A percentile compares a stretch with the other conserved stretches of the same genome.
phyloP scores from a whole-genome alignment of 345 rosid species.

The Pistacia atlantica region DNA sequence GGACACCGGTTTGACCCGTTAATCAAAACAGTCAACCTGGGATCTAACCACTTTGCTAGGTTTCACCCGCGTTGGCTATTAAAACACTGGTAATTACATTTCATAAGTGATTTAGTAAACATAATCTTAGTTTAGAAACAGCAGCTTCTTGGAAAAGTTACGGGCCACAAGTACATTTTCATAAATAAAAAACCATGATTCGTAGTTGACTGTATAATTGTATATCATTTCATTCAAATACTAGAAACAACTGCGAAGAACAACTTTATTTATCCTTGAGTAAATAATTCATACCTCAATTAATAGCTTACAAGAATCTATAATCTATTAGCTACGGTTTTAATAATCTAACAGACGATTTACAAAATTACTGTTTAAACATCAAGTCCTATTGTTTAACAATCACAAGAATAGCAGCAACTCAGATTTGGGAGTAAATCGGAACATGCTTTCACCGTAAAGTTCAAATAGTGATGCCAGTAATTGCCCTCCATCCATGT shows the following conservation, averaged over 20 bases:
- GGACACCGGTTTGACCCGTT: too few species aligned
- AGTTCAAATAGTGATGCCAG: slow-evolving; percentile 58
- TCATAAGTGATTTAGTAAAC: not conserved
- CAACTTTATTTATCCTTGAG: not conserved
- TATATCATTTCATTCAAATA: not conserved
- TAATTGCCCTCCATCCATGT: slow-evolving; percentile 54
- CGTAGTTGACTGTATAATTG: not conserved
- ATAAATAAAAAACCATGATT: too few species aligned
- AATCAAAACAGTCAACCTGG: too few species aligned
- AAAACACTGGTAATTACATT: too few species aligned
- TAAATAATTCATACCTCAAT: not conserved
- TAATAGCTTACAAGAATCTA: not conserved
- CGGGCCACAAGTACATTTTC: not conserved
- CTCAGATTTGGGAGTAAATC: slow-evolving; percentile 66
- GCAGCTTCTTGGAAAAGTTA: not conserved
- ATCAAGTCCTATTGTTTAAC: not conserved
- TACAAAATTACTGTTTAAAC: slow-evolving; percentile 18
- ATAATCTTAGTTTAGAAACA: not conserved
- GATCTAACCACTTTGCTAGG: too few species aligned
- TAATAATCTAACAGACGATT: slow-evolving; percentile 5
- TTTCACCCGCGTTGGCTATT: too few species aligned
- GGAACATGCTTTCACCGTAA: slow-evolving; percentile 71
- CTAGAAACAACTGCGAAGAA: not conserved
- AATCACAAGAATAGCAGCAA: slow-evolving; percentile 63
- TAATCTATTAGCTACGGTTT: not conserved